Evolutionary conservation across 2,329 filamentous ascomycete species (phyloP), one percentile per base, ranked within the genome.

Genomic region (Hansfordia pulvinata): DNA sequence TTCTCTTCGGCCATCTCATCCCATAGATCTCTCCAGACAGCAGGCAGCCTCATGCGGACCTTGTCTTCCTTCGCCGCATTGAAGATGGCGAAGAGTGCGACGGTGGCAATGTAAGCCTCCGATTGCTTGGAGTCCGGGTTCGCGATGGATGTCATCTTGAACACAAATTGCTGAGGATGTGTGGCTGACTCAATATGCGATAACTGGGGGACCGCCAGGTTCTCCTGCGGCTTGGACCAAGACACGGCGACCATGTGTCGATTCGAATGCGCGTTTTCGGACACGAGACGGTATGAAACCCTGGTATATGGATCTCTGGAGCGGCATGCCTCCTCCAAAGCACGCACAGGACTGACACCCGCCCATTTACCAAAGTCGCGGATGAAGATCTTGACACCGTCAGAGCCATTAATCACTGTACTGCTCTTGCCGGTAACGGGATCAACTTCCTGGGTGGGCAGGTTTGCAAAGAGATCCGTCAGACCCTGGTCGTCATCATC

Each of bases 261-360:
- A 37, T 78, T 79, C 3, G 80, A 76, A 51, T 83, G 90, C 1
- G 73, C 62, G 5, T 75, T 73, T 14, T 77, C 68, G 2, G 84
- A 92, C 15, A 90, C 57, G 21, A 79, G 53, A 30, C 63, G 72
- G 46, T 77, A 90, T 3, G 54, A 57, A 14, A 93, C 53, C 38
- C 67, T 77, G 17, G 67, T 79, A 4, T 64, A 63, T 2, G 76
- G 58, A 44, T 93, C 84, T 51, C 83, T 80, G 35, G 5, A 17
- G 29, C 79, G 76, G 47, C 86, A 92, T n/a, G 82, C 71, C 49
- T 94, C 86, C 48, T 94, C 85, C 9, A 96, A 55, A 16, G 82
- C 64, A 36, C 79, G 68, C 34, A 73, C 69, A 10, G 88, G 86
- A 39, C 60, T 80, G 17, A 93, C 53, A 6, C 88, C 86, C 10